These are phyloP conservation scores for Calycina marina DNA, from an alignment of 2,329 filamentous ascomycete genomes.

Conservation along the genomic window DNA sequence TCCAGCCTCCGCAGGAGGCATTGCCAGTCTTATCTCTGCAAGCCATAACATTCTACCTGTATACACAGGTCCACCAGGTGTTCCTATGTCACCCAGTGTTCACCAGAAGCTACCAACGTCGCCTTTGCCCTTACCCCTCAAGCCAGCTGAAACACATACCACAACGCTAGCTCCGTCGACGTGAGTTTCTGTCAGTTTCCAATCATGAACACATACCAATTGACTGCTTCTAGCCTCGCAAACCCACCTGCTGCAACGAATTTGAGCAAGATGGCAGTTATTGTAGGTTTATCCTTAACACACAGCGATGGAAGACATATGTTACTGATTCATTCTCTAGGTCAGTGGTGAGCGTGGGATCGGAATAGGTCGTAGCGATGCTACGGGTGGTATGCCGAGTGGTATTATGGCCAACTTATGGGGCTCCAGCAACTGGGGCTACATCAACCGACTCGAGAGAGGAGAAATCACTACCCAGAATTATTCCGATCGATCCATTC, in stretches of 20 bases:
- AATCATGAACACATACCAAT: too few relatives aligned
- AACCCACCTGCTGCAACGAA: slow-evolving; percentile 74
- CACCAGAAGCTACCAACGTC: too few relatives aligned
- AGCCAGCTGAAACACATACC: slow-evolving; percentile 28
- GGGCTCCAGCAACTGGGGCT: slow-evolving; percentile 76
- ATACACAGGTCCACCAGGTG: slow-evolving; percentile 25
- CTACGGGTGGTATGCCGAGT: slow-evolving; percentile 59
- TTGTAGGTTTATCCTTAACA: too few relatives aligned
- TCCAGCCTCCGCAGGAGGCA: slow-evolving; percentile 42
- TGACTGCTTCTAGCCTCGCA: too few relatives aligned
- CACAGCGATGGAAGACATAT: too few relatives aligned
- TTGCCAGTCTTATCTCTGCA: slow-evolving; percentile 73
- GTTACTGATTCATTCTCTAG: too few relatives aligned
- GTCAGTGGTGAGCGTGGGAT: slow-evolving; percentile 65
- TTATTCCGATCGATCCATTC: slow-evolving; percentile 11
- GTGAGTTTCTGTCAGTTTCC: too few relatives aligned
- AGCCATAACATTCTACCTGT: slow-evolving; percentile 68
- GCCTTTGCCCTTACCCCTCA: neutral
- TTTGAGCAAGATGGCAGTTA: slow-evolving; percentile 72
- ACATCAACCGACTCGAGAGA: slow-evolving; percentile 44
- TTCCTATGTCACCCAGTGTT: slow-evolving; percentile 18
- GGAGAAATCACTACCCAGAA: slow-evolving; percentile 29
- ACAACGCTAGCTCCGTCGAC: slow-evolving; percentile 69
- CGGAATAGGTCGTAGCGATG: slow-evolving; percentile 42
- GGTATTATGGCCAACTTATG: slow-evolving; percentile 87